Base-by-base conservation (phyloP, 208 protist species). In the Acanthamoeba pearcei region DNA sequence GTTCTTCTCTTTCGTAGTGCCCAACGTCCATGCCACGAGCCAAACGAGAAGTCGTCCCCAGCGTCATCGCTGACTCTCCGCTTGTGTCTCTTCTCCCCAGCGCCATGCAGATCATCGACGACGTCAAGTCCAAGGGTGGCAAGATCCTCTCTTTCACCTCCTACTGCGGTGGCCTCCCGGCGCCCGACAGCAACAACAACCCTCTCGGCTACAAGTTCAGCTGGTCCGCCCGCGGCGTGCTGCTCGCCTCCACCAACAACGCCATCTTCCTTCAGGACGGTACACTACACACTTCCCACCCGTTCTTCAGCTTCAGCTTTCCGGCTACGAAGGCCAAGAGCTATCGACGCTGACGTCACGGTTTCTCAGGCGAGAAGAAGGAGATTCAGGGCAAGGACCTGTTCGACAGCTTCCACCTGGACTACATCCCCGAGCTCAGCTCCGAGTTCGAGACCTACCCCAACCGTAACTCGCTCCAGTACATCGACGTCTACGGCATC, bases 191-290 rank as follows among this genome's bases (percentile, higher is more conserved):
- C 57, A 95, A 86, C 82, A 95, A 98, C 95, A 98, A 98, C 85
- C 96, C 98, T 55, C 78, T 98, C n/a, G 97, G 97, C 57, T 98
- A 98, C 96, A 98, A 98, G 95, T 98, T 98, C 93, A 95, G 78
- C 49, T 98, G 98, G 98, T 89, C 51, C 70, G 97, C 98, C 32
- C 94, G 97, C 35, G 97, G 97, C 60, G 96, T 98, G 2, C 95
- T 98, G 38, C 55, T 83, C 10, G 68, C 92, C 74, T 91, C 29
- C 22, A 32, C 29, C 57, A 91, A 82, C 94, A 49, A n/a, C 76
- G 70, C 70, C 72, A 35, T 68, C 95, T 74, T 91, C 80, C 51
- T 85, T 9, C 29, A 86, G 91, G 72, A 66, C 72, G 66, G 51
- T 51, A 85, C 74, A 60, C 55, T 60, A 60, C 19, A 2, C 42